Conservation (phyloP, 768 basidiomycete species). For the Phallus indusiatus region DNA sequence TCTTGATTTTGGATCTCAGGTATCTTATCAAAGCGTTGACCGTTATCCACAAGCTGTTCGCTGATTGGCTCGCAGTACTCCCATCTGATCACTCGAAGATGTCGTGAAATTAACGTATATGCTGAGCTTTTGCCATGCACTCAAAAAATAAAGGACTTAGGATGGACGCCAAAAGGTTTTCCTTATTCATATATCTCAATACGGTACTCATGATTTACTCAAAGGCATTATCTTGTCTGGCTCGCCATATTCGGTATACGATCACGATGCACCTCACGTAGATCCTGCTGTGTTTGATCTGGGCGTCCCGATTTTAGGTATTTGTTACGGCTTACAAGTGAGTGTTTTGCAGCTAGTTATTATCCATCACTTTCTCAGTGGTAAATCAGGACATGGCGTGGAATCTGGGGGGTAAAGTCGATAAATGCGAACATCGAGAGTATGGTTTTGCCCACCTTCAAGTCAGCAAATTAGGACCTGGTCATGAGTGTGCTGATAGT, state of each 20-base stretch:
- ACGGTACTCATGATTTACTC: conserved; percentile 2
- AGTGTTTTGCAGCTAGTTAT: conserved; percentile 14
- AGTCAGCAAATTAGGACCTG: conserved; percentile 52
- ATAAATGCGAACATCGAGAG: conserved; percentile 84
- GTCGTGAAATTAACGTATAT: conserved; percentile 94
- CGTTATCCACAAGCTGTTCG: neutral
- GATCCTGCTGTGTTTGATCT: conserved; percentile 85
- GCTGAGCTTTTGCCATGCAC: conserved; percentile 98
- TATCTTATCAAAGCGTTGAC: conserved; percentile 23
- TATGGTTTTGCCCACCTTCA: conserved; percentile 87
- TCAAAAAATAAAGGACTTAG: conserved; percentile 74
- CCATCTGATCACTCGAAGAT: conserved; percentile 94
- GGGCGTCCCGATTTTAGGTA: conserved; percentile 88
- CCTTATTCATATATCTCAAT: neutral
- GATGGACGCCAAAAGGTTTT: conserved; percentile 90
- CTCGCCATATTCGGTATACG: conserved; percentile 97
- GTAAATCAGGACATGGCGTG: conserved; percentile 78
- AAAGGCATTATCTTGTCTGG: conserved; percentile 93
- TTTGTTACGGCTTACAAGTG: conserved; percentile 95
- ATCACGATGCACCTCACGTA: conserved; percentile 83
- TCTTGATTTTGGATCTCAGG: conserved; percentile 95
- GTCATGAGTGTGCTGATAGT: conserved; percentile 41
- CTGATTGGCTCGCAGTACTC: conserved; percentile 58
- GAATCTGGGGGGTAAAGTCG: conserved; percentile 76
- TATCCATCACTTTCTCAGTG: neutral